phyloP scores from a whole-genome alignment of 1,284 basidiomycete genomes.

The Laetiporus sulphureus region DNA sequence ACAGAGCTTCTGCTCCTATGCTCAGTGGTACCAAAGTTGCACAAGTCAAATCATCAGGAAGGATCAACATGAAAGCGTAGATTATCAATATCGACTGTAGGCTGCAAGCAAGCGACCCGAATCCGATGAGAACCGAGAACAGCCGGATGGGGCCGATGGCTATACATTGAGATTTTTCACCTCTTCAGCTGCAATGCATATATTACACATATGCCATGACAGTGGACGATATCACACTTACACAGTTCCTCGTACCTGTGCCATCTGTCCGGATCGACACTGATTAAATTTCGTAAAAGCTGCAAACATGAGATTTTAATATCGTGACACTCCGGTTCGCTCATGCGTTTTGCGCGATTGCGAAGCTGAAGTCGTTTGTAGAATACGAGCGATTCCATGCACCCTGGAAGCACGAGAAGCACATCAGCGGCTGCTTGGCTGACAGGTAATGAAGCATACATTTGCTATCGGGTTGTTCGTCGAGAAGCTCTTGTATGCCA shows the following conservation, averaged over 20 bases:
- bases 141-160: too few relatives aligned
- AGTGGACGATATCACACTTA: slow-evolving; percentile 27
- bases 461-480: slow-evolving; percentile 90
- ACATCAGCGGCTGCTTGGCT: too few relatives aligned
- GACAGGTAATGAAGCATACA: slow-evolving; percentile 44
- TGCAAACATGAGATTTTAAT: slow-evolving; percentile 43
- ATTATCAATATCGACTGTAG: too few relatives aligned
- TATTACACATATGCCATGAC: too few relatives aligned
- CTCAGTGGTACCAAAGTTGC: too few relatives aligned
- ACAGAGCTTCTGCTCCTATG: too few relatives aligned
- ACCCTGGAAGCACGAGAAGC: slow-evolving; percentile 51
- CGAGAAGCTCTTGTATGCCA: slow-evolving; percentile 81
- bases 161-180: too few relatives aligned
- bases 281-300: slow-evolving; percentile 46
- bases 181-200: too few relatives aligned
- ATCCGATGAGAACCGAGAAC: too few relatives aligned
- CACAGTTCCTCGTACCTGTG: slow-evolving; percentile 61
- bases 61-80: too few relatives aligned
- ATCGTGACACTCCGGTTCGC: slow-evolving; percentile 26
- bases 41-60: too few relatives aligned
- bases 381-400: slow-evolving; percentile 85
- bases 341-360: slow-evolving; percentile 25
- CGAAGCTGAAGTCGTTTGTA: slow-evolving; percentile 62
- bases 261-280: slow-evolving; percentile 51
- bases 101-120: too few relatives aligned